Evolutionary conservation across 345 rosid species (phyloP).

Genomic region (Linum lewisii): DNA sequence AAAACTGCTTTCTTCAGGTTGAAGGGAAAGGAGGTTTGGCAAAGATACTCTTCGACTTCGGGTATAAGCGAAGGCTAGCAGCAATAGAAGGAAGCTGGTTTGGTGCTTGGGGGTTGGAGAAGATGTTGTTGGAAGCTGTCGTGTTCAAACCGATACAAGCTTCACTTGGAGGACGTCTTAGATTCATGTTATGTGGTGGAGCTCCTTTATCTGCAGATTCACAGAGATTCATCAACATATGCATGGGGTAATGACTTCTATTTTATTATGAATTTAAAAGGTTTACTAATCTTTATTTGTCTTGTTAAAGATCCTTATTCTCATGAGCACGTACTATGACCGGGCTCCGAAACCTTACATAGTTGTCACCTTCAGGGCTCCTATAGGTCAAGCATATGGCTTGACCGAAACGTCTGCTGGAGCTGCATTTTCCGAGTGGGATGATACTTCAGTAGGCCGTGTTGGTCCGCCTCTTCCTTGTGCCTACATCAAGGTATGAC

Average conservation of each 20-base stretch:
- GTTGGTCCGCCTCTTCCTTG: conserved; percentile 94
- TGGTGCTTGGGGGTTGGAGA: conserved; percentile 91
- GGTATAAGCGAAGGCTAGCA: conserved; percentile 54
- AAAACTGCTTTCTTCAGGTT: conserved; percentile 31
- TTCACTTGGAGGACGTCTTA: conserved; percentile 65
- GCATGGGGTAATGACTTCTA: conserved; percentile 57
- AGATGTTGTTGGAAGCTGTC: conserved; percentile 52
- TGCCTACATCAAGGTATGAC: conserved; percentile 55
- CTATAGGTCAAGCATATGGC: conserved; percentile 86
- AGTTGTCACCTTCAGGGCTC: conserved; percentile 40
- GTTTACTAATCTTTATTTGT: too few relatives aligned
- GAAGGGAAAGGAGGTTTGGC: conserved; percentile 68
- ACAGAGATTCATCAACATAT: conserved; percentile 81
- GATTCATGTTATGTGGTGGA: conserved; percentile 77
- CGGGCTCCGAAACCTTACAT: conserved; percentile 10
- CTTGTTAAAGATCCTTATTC: too few relatives aligned
- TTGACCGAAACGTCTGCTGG: conserved; percentile 95
- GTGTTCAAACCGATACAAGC: conserved; percentile 56
- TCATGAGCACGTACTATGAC: neutral
- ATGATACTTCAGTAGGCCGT: conserved; percentile 64
- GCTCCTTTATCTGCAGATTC: conserved; percentile 85
- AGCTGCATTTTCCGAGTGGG: conserved; percentile 73
- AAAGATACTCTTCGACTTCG: conserved; percentile 56
- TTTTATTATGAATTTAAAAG: neutral
- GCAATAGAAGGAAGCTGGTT: conserved; percentile 86